Evolutionary conservation across 805 yeast species (phyloP).

Genomic region (Isabelozyma pseudorhagii): DNA sequence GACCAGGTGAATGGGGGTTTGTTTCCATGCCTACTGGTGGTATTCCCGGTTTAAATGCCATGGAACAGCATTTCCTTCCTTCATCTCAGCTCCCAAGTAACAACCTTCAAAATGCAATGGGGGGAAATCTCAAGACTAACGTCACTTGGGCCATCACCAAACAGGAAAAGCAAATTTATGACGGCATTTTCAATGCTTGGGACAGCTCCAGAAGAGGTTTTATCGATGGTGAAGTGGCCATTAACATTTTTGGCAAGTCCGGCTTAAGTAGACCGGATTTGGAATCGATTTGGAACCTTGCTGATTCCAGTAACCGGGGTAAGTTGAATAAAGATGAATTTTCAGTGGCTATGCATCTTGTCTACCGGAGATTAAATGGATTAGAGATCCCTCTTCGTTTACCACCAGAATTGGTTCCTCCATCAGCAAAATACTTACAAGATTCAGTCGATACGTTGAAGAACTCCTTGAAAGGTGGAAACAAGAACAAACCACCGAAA

Average conservation of each 20-base stretch:
- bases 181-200: slow-evolving; percentile 85
- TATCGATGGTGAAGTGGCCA: slow-evolving; percentile 78
- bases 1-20: slow-evolving; percentile 81
- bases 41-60: slow-evolving; percentile 64
- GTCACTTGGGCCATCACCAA: slow-evolving; percentile 82
- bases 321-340: slow-evolving; percentile 85
- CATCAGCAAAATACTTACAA: slow-evolving; percentile 71
- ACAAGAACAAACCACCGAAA: slow-evolving; percentile 13
- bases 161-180: slow-evolving; percentile 83
- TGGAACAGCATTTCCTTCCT: slow-evolving; percentile 69
- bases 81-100: slow-evolving; percentile 32
- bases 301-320: slow-evolving; percentile 81
- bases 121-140: slow-evolving; percentile 45
- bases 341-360: slow-evolving; percentile 95
- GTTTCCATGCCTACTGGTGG: slow-evolving; percentile 67
- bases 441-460: slow-evolving; percentile 71
- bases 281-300: slow-evolving; percentile 87
- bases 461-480: slow-evolving; percentile 49
- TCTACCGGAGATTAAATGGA: slow-evolving; percentile 87
- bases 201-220: slow-evolving; percentile 66
- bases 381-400: slow-evolving; percentile 75
- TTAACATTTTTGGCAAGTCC: slow-evolving; percentile 83
- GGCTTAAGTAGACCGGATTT: slow-evolving; percentile 83
- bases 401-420: slow-evolving; percentile 90
- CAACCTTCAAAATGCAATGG: slow-evolving; percentile 42